Evolutionary conservation across 495 filamentous ascomycete genomes (phyloP).

Genomic region (Penicillium goetzii): DNA sequence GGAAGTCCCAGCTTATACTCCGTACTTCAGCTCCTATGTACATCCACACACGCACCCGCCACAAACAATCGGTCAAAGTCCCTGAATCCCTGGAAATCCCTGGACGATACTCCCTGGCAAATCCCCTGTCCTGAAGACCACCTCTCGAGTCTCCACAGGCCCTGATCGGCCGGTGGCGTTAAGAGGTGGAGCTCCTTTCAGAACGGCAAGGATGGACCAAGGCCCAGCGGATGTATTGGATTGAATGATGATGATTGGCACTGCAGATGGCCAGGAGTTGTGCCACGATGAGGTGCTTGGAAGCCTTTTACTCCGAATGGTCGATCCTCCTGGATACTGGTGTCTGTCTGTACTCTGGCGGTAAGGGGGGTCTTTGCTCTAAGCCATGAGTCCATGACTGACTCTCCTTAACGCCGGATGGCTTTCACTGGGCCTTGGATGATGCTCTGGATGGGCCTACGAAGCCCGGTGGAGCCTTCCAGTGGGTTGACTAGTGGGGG

Average conservation of each 20-base stretch:
- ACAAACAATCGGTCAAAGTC: background rate
- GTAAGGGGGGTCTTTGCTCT: background rate
- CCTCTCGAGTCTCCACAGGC: conserved; percentile 4
- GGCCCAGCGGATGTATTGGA: background rate
- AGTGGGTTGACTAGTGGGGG: background rate
- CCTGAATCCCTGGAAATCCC: conserved; percentile 4
- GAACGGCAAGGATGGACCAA: conserved; percentile 11
- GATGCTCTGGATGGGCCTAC: background rate
- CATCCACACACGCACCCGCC: background rate
- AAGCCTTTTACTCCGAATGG: background rate
- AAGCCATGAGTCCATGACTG: conserved; percentile 21
- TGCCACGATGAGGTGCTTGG: background rate
- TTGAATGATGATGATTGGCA: conserved; percentile 10
- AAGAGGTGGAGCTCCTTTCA: background rate
- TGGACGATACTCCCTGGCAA: background rate
- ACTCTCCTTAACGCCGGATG: conserved; percentile 3
- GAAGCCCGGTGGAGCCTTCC: background rate
- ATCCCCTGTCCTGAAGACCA: background rate
- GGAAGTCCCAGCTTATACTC: conserved; percentile 12
- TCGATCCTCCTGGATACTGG: background rate
- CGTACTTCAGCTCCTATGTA: no score
- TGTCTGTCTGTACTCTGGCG: background rate
- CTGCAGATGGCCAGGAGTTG: background rate
- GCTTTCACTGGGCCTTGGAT: background rate
- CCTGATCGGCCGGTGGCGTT: conserved; percentile 16